Evolutionary conservation across 352 stramenopile genomes (phyloP).

Genomic region (Blastocystis sp.): DNA sequence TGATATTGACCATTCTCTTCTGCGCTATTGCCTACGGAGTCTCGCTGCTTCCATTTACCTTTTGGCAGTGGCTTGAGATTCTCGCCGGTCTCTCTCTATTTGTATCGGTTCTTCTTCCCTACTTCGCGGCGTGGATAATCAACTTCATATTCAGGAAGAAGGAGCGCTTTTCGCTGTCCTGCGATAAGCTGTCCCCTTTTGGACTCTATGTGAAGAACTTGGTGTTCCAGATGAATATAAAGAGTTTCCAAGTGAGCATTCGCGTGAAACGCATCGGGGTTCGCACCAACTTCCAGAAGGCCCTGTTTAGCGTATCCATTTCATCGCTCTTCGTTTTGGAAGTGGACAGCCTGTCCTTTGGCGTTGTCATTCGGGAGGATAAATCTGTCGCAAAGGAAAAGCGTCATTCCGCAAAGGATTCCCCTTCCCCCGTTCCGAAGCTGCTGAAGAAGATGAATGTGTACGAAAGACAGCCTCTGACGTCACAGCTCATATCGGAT

Average conservation of each 20-base stretch:
- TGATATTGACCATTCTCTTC: background rate
- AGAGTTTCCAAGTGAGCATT: background rate
- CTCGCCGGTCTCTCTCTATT: background rate
- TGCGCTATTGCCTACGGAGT: background rate
- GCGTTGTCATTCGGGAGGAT: background rate
- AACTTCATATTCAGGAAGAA: slow-evolving; percentile 44
- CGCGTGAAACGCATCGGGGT: slow-evolving; percentile 10
- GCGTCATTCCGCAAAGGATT: background rate
- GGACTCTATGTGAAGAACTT: slow-evolving; percentile 32
- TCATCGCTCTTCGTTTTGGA: slow-evolving; percentile 61
- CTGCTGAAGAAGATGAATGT: background rate
- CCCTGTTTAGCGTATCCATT: slow-evolving; percentile 1
- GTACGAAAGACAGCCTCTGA: background rate
- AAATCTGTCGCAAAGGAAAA: background rate
- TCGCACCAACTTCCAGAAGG: slow-evolving; percentile 52
- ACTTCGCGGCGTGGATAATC: slow-evolving; percentile 29
- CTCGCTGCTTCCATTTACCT: background rate
- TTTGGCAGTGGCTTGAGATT: background rate
- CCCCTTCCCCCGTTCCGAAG: background rate
- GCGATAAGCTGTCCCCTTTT: slow-evolving; percentile 50
- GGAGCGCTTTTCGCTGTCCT: slow-evolving; percentile 54
- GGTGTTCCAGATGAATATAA: background rate
- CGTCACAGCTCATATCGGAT: background rate
- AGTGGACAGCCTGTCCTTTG: background rate
- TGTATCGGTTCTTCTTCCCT: background rate